These are phyloP conservation scores for Termitomyces sp. DNA, from an alignment of 768 basidiomycete genomes.

Conservation along the genomic window DNA sequence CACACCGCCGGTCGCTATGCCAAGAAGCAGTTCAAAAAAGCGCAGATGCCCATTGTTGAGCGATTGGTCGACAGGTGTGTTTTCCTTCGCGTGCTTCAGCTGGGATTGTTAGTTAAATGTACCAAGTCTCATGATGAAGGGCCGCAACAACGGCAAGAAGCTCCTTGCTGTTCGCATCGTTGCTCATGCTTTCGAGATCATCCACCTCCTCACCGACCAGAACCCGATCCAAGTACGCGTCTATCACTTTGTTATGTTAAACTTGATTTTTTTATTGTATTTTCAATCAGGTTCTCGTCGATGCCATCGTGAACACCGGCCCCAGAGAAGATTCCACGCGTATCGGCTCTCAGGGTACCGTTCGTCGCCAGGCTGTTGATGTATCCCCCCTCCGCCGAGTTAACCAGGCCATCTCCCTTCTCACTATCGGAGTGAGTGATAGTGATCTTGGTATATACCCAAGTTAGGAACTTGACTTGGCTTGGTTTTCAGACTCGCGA, in stretches of 20 bases:
- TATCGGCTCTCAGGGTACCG: constrained; percentile 99
- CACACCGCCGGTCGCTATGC: constrained; percentile 99
- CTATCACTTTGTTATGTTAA: background rate
- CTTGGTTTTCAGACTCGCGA: constrained; percentile 75
- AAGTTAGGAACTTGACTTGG: background rate
- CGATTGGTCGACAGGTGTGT: constrained; percentile 93
- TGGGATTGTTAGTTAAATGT: background rate
- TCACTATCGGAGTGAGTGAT: constrained; percentile 87
- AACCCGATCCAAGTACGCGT: constrained; percentile 92
- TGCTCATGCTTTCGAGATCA: constrained; percentile 98
- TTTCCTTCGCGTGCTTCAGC: background rate
- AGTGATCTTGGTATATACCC: background rate
- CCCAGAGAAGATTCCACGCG: constrained; percentile 99
- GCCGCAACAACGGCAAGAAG: constrained; percentile 99
- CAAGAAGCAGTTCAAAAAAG: constrained; percentile 99
- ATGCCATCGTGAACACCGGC: constrained; percentile 99
- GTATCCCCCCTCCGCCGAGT: constrained; percentile 97
- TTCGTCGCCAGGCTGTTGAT: constrained; percentile 99
- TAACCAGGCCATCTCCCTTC: constrained; percentile 93
- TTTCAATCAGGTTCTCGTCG: constrained; percentile 72
- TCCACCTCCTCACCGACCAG: constrained; percentile 99
- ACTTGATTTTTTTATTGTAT: constrained; percentile 1
- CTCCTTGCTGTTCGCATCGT: constrained; percentile 98
- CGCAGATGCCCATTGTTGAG: constrained; percentile 99
- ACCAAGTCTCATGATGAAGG: constrained; percentile 98